Percentiles rank a stretch among this genome's conserved stretches.
These are phyloP conservation scores for Zalaria sp. DNA, from an alignment of 2,329 filamentous ascomycete species.

Conservation along the genomic window DNA sequence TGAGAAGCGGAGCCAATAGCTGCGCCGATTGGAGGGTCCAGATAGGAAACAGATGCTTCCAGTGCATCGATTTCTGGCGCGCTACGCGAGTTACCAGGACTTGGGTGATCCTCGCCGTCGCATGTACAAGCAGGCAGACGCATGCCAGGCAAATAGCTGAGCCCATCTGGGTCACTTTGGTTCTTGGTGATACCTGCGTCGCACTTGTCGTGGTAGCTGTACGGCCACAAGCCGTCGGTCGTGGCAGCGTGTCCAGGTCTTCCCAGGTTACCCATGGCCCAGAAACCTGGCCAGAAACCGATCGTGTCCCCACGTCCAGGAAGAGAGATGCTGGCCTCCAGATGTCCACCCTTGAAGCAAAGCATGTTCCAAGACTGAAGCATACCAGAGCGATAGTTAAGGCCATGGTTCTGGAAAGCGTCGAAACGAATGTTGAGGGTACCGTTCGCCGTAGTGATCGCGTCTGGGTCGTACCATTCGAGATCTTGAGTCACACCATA, in stretches of 20 bases:
- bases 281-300: slow-evolving; percentile 64
- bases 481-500: slow-evolving; percentile 58
- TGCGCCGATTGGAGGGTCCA: slow-evolving; percentile 35
- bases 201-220: slow-evolving; percentile 55
- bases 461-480: slow-evolving; percentile 60
- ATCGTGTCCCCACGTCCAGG: slow-evolving; percentile 51
- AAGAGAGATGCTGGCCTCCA: slow-evolving; percentile 57
- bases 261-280: slow-evolving; percentile 61
- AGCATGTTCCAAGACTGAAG: slow-evolving; percentile 61
- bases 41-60: slow-evolving; percentile 47
- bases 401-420: slow-evolving; percentile 47
- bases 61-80: slow-evolving; percentile 60
- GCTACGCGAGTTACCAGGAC: slow-evolving; percentile 47
- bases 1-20: slow-evolving; percentile 49
- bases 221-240: slow-evolving; percentile 61
- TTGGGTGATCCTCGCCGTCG: slow-evolving; percentile 48
- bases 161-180: slow-evolving; percentile 52
- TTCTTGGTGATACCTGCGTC: slow-evolving; percentile 60
- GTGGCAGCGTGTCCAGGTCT: slow-evolving; percentile 55
- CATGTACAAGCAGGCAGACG: slow-evolving; percentile 56
- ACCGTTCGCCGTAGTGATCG: slow-evolving; percentile 47
- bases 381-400: slow-evolving; percentile 61
- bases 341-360: slow-evolving; percentile 56
- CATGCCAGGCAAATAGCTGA: slow-evolving; percentile 57
- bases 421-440: slow-evolving; percentile 52